Evolutionary conservation across 129 eudicot species (phyloP).

Genomic region (Helianthus tuberosus): DNA sequence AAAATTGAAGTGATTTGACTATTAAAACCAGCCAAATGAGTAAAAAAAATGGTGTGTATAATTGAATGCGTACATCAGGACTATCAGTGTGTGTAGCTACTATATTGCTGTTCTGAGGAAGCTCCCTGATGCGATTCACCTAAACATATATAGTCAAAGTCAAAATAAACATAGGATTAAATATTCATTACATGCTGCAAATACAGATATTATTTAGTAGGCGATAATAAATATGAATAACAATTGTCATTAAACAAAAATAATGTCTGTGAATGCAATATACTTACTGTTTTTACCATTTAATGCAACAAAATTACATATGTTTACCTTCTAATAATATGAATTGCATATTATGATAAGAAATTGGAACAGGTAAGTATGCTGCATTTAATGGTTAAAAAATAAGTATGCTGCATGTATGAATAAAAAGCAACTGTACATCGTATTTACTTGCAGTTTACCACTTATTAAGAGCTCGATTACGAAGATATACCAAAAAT

Average conservation of each 20-base stretch:
- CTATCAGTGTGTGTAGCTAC: constrained; percentile 95
- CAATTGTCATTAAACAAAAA: not conserved
- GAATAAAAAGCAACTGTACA: not conserved
- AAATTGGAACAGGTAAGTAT: not conserved
- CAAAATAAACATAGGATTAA: constrained; percentile 5
- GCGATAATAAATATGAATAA: not conserved
- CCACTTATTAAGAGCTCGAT: not conserved
- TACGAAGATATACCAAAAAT: not conserved
- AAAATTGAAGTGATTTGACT: not conserved
- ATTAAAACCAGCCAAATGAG: constrained; percentile 7
- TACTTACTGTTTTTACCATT: not conserved
- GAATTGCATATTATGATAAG: not conserved
- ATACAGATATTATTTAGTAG: not conserved
- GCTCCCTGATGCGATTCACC: constrained; percentile 95
- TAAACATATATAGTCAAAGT: constrained; percentile 28
- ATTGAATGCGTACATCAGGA: constrained; percentile 70
- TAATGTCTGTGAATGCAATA: not conserved
- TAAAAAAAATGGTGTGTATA: not conserved
- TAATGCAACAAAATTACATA: not conserved
- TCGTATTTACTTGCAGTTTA: not conserved
- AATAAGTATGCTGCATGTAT: not conserved
- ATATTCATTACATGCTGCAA: constrained; percentile 1
- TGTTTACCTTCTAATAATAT: not conserved
- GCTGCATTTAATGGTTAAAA: not conserved
- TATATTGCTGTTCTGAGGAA: constrained; percentile 87